Evolutionary conservation across 1,284 basidiomycete species (phyloP), one percentile per base, ranked within the genome.

Genomic region (Leccinum solheimii): DNA sequence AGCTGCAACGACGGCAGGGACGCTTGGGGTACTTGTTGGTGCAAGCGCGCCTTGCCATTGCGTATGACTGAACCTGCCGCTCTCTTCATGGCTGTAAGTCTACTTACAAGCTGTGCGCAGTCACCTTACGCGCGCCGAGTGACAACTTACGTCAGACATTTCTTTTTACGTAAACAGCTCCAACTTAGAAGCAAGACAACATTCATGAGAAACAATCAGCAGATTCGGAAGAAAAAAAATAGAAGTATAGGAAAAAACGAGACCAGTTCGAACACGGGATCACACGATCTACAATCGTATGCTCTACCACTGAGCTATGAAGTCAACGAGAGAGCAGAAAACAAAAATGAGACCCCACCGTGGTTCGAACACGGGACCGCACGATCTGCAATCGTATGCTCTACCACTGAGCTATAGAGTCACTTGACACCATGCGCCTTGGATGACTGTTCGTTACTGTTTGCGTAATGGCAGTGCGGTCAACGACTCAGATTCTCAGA

Each of bases 1-100:
- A 97, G 81, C 65, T 85, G 82, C 19, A 79, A 75, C 0, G 77
- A 69, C 7, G 80, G 76, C 11, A 66, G 65, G 9, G 64, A 56
- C 51, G 57, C 61, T 36, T 65, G 66, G 2, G 74, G 75, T 3
- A 73, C 56, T 21, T 66, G 69, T 26, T 45, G 64, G 49, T 67
- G 69, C 26, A 64, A 43, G 27, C 51, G 59, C 53, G 57, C 66
- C 19, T 57, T 73, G 58, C 64, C 69, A 62, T 71, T 67, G 62
- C 64, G 72, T 49, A 70, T 45, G 54, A 66, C 57, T 38, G 74
- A 64, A 34, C 62, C 50, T 26, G 62, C 64, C 45, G 63, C 64
- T 63, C 56, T 74, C 58, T 66, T 75, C 75, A 75, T 76, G 69
- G 50, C 26, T 38, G 48, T 59, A 10, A 51, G n/a, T n/a, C 9